Percentiles rank a stretch among this genome's conserved stretches.
phyloP scores from a whole-genome alignment of 257 asterid genomes.

The Primulina huaijiensis region DNA sequence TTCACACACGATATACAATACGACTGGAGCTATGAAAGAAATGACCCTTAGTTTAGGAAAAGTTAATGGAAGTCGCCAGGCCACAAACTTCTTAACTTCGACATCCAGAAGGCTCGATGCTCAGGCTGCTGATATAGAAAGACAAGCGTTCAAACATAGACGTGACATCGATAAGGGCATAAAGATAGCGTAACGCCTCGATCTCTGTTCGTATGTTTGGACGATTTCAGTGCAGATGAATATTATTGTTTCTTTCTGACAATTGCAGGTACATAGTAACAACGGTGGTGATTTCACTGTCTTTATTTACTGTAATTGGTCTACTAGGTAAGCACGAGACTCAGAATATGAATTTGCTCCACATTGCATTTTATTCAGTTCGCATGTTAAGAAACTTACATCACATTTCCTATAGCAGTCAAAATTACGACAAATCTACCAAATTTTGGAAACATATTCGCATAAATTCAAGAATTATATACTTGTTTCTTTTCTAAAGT shows the following conservation, averaged over 20 bases:
- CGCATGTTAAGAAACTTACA: not conserved
- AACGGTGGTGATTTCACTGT: slow-evolving; percentile 45
- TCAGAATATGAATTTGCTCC: not conserved
- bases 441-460: not conserved
- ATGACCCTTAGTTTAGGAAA: slow-evolving; percentile 41
- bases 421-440: not conserved
- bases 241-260: slow-evolving; percentile 18
- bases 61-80: slow-evolving; percentile 31
- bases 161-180: slow-evolving; percentile 47
- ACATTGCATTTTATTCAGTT: not conserved
- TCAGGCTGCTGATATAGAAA: slow-evolving; percentile 57
- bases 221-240: not conserved
- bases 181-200: slow-evolving; percentile 41
- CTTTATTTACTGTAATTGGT: slow-evolving; percentile 44
- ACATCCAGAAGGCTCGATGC: slow-evolving; percentile 54
- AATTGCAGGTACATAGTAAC: slow-evolving; percentile 56
- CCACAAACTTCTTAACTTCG: slow-evolving; percentile 45
- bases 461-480: not conserved
- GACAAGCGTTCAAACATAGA: slow-evolving; percentile 60
- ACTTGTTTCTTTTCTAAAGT: not conserved
- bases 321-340: slow-evolving; percentile 44
- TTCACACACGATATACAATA: slow-evolving; percentile 50
- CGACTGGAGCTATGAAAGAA: slow-evolving; percentile 63
- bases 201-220: not conserved
- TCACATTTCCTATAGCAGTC: not conserved